These are phyloP conservation scores for Diatrype stigma DNA, from an alignment of 2,329 filamentous ascomycete species.

Conservation along the genomic window DNA sequence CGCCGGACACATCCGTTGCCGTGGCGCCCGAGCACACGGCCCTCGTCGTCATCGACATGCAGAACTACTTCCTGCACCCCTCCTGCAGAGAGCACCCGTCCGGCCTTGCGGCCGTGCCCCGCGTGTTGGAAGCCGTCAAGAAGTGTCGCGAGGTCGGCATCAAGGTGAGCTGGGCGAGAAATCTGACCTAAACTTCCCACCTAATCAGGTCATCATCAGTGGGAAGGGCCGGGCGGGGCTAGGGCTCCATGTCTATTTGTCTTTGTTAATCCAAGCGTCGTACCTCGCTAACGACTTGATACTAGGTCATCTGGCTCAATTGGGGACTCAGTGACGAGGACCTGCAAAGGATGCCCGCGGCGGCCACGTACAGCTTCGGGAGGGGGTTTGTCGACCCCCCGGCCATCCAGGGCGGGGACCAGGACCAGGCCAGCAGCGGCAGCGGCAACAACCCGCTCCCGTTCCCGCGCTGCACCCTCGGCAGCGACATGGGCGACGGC, in stretches of 20 bases:
- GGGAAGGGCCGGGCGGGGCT: too few relatives aligned
- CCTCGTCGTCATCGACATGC: constrained; percentile 49
- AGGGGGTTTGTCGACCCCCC: constrained; percentile 25
- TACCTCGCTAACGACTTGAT: not conserved
- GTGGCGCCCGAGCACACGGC: constrained; percentile 39
- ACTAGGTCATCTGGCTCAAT: constrained; percentile 23
- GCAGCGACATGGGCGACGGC: constrained; percentile 41
- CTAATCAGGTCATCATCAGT: too few relatives aligned
- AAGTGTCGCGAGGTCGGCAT: constrained; percentile 47
- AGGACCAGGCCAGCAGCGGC: constrained; percentile 21
- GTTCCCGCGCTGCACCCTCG: constrained; percentile 30
- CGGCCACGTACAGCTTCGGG: constrained; percentile 44
- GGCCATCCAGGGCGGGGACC: constrained; percentile 9
- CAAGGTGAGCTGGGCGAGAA: constrained; percentile 27
- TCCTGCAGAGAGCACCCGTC: constrained; percentile 35
- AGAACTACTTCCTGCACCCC: constrained; percentile 47
- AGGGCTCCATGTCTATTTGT: too few relatives aligned
- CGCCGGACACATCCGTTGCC: constrained; percentile 27
- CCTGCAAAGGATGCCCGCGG: constrained; percentile 45
- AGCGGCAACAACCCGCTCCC: too few relatives aligned
- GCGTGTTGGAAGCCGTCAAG: constrained; percentile 35
- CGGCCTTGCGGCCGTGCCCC: constrained; percentile 38
- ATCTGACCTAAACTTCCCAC: too few relatives aligned
- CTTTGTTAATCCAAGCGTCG: not conserved
- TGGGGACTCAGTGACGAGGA: constrained; percentile 55